Percentiles rank a stretch among this genome's conserved stretches.
These are phyloP conservation scores for Xylaria digitata DNA, from an alignment of 2,329 filamentous ascomycete genomes.

Conservation along the genomic window DNA sequence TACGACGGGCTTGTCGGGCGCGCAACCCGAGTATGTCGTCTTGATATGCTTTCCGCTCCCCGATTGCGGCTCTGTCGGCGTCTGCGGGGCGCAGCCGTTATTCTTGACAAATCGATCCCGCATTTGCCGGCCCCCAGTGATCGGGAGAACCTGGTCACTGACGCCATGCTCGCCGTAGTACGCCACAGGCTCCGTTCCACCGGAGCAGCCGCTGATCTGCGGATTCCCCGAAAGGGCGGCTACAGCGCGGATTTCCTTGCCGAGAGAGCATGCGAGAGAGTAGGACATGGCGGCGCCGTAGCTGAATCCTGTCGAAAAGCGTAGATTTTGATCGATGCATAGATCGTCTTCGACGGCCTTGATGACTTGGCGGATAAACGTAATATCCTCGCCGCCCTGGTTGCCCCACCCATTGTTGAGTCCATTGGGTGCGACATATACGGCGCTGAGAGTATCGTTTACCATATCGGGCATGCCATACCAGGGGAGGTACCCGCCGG, in stretches of 20 bases:
- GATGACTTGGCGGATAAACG: too few relatives aligned
- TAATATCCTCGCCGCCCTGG: slow-evolving; percentile 52
- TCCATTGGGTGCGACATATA: slow-evolving; percentile 53
- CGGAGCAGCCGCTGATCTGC: slow-evolving; percentile 47
- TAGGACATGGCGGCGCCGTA: slow-evolving; percentile 55
- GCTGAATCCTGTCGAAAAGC: slow-evolving; percentile 53
- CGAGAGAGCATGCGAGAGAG: slow-evolving; percentile 52
- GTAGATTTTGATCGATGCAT: slow-evolving; percentile 51
- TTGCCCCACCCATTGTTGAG: slow-evolving; percentile 53
- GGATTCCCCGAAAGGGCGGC: slow-evolving; percentile 48
- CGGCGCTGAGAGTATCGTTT: slow-evolving; percentile 44
- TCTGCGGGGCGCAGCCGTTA: slow-evolving; percentile 49
- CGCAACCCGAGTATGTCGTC: slow-evolving; percentile 47
- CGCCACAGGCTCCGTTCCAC: slow-evolving; percentile 51
- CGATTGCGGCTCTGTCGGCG: slow-evolving; percentile 40
- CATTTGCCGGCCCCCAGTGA: slow-evolving; percentile 49
- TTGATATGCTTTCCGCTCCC: slow-evolving; percentile 39
- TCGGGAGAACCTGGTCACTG: slow-evolving; percentile 51
- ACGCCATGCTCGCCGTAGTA: slow-evolving; percentile 51
- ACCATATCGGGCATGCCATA: slow-evolving; percentile 50
- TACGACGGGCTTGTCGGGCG: too few relatives aligned
- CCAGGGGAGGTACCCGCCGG: slow-evolving; percentile 45
- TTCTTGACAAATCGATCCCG: slow-evolving; percentile 53
- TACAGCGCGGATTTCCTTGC: slow-evolving; percentile 48
- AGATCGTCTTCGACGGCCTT: slow-evolving; percentile 50